A percentile compares a stretch with the other conserved stretches of the same genome.
These are phyloP conservation scores for Pseudopithomyces chartarum DNA, from an alignment of 2,329 filamentous ascomycete genomes.

Conservation along the genomic window DNA sequence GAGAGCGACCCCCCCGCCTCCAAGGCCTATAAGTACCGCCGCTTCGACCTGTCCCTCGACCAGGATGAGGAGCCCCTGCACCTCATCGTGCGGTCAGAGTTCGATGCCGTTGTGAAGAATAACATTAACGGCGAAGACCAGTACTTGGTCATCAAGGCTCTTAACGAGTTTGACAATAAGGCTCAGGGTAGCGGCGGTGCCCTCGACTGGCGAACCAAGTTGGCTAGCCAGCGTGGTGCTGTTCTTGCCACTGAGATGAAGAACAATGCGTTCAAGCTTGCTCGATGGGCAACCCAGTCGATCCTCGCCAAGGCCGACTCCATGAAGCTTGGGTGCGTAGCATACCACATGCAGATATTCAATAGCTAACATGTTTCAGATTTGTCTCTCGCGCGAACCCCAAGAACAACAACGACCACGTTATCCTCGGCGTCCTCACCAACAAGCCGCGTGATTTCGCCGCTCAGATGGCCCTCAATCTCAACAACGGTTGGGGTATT, in stretches of 20 bases:
- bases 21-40: constrained; percentile 98
- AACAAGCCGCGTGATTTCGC: constrained; percentile 99
- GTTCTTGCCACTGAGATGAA: constrained; percentile 99
- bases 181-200: constrained; percentile 93
- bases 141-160: constrained; percentile 87
- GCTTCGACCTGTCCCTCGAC: constrained; percentile 93
- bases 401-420: constrained; percentile 89
- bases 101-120: constrained; percentile 96
- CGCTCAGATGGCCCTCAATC: constrained; percentile 94
- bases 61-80: constrained; percentile 90
- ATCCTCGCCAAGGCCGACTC: constrained; percentile 96
- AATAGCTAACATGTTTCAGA: constrained; percentile 55
- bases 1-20: constrained; percentile 92
- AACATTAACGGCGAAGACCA: constrained; percentile 90
- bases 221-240: constrained; percentile 91
- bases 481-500: constrained; percentile 98
- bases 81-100: constrained; percentile 90
- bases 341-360: background rate
- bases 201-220: constrained; percentile 95
- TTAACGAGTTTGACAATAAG: constrained; percentile 99
- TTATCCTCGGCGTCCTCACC: constrained; percentile 91
- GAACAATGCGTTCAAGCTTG: constrained; percentile 99
- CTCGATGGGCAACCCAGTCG: constrained; percentile 94
- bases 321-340: constrained; percentile 91
- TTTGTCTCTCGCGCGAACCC: constrained; percentile 96